Evolutionary conservation across 768 basidiomycete genomes (phyloP), one percentile per base, ranked within the genome.

Genomic region (Suillus placidus): DNA sequence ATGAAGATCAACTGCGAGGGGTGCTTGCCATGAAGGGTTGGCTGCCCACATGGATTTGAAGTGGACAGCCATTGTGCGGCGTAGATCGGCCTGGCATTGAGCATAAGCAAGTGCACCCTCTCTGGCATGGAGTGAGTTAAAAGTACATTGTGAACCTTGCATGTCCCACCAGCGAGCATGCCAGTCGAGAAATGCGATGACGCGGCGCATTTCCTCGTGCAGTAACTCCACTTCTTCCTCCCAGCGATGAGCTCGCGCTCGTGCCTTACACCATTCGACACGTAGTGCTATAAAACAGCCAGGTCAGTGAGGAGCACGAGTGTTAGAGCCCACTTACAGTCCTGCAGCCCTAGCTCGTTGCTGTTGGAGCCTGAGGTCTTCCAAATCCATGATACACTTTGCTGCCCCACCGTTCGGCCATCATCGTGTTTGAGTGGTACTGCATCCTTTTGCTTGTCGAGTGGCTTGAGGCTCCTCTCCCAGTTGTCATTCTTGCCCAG

Each of bases 141-240:
- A n/a, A 58, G 26, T 10, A n/a, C 13, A 2, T 10, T 34, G 4
- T 34, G 34, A 10, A n/a, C 56, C 56, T 35, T 37, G 56, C 34
- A 35, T n/a, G 56, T 38, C 34, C 65, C 65, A 66, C 65, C 35
- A 64, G 23, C 32, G 8, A 14, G n/a, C 63, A 1, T 66, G 42
- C 65, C 65, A 66, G 7, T 38, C 26, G 18, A 66, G 34, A 43
- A 64, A 66, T n/a, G 42, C 65, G 14, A 66, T 30, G 12, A 68
- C 35, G 13, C 60, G 26, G 26, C 60, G 23, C 64, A 66, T 66
- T 43, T 68, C 67, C 64, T 68, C 65, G 6, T 55, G 43, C 6
- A 68, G 64, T 23, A 66, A 38, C 18, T 60, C 14, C n/a, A 66
- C 64, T 45, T 68, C 67, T 60, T 68, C 67, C 37, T 32, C 47